phyloP scores from a whole-genome alignment of 441 rosid species.

The Sinapis alba region DNA sequence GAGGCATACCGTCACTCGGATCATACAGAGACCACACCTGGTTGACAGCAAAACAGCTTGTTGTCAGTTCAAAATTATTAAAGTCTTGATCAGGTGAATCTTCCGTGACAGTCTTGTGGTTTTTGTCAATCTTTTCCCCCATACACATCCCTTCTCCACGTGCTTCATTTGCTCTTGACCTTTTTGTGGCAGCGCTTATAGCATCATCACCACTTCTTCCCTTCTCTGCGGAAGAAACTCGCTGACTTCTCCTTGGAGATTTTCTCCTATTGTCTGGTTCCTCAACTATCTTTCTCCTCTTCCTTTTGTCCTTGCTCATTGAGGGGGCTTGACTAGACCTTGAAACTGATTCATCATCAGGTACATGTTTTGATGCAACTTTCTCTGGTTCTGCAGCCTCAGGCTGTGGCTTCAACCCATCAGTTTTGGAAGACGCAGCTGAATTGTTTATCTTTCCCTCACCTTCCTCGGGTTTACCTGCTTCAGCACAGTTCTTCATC shows the following conservation, averaged over 20 bases:
- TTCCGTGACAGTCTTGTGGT: conserved; percentile 17
- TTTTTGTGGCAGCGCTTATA: conserved; percentile 40
- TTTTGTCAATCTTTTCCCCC: conserved; percentile 20
- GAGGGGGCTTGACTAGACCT: conserved; percentile 21
- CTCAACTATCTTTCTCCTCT: conserved; percentile 47
- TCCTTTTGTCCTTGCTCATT: conserved; percentile 14
- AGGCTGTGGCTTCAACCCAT: conserved; percentile 26
- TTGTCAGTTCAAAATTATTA: conserved; percentile 51
- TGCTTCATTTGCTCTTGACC: conserved; percentile 30
- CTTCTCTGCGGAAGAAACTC: conserved; percentile 61
- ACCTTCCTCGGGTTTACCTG: background rate
- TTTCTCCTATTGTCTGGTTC: conserved; percentile 54
- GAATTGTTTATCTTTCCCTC: background rate
- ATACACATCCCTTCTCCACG: conserved; percentile 22
- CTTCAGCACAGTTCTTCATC: background rate
- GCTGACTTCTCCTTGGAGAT: conserved; percentile 62
- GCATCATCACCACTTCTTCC: conserved; percentile 50
- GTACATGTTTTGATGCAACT: conserved; percentile 18
- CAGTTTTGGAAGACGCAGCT: background rate
- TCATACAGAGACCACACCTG: conserved; percentile 73
- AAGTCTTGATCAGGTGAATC: conserved; percentile 63
- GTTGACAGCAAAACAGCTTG: conserved; percentile 50
- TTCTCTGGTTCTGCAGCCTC: conserved; percentile 38
- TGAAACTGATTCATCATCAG: conserved; percentile 30
- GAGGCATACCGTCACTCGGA: conserved; percentile 62